These are phyloP conservation scores for Sonneratia alba DNA, from an alignment of 345 rosid species.

Conservation along the genomic window DNA sequence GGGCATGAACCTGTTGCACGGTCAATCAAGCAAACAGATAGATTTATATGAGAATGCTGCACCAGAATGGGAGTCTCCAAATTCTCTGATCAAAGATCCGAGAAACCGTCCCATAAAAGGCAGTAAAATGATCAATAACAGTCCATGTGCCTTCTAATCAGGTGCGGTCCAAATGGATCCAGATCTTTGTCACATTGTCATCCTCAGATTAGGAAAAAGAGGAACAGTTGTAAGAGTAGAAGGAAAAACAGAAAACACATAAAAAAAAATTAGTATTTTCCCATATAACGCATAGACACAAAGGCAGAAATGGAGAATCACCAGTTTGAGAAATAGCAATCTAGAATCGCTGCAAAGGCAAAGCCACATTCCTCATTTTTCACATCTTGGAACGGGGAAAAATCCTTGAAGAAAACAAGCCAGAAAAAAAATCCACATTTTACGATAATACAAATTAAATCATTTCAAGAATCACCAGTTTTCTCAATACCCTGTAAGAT, in stretches of 20 bases:
- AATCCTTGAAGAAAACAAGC: too few relatives aligned
- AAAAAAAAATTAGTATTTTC: neutral
- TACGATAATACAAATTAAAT: neutral
- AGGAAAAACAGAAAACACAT: neutral
- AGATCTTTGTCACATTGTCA: neutral
- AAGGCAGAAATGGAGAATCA: neutral
- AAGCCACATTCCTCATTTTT: neutral
- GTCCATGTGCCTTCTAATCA: neutral
- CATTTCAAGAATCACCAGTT: neutral
- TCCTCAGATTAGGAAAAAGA: neutral
- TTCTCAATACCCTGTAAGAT: neutral
- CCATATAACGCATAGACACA: neutral
- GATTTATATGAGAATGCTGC: neutral
- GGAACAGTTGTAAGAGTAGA: neutral
- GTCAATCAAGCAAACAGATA: conserved; percentile 6
- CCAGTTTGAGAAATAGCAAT: neutral
- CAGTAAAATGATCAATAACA: neutral
- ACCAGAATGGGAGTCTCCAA: neutral
- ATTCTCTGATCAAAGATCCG: neutral
- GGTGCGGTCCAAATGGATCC: neutral
- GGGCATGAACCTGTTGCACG: conserved; percentile 48
- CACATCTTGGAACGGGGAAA: neutral
- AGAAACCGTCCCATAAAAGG: neutral
- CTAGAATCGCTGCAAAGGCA: neutral
- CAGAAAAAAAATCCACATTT: neutral